phyloP scores from a whole-genome alignment of 2,329 filamentous ascomycete genomes.

The Penicillium occitanis region DNA sequence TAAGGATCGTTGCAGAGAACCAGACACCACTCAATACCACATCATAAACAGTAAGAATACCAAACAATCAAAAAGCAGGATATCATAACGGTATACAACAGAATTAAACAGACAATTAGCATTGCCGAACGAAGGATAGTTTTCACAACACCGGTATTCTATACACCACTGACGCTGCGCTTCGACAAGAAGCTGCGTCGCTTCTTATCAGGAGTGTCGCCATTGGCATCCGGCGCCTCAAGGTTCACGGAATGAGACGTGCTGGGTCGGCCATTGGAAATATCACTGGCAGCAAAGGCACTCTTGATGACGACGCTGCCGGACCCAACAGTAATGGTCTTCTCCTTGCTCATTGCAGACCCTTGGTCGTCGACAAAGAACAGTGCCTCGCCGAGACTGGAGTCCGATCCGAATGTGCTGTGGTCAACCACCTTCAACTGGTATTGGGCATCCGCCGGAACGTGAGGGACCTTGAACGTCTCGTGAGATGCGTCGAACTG shows the following conservation, averaged over 20 bases:
- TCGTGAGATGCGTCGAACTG: slow-evolving; percentile 66
- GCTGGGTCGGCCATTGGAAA: slow-evolving; percentile 33
- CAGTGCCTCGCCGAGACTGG: slow-evolving; percentile 77
- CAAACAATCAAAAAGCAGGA: slow-evolving; percentile 15
- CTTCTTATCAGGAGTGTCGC: slow-evolving; percentile 44
- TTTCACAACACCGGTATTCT: slow-evolving; percentile 9
- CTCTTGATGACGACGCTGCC: slow-evolving; percentile 74
- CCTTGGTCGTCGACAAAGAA: slow-evolving; percentile 87
- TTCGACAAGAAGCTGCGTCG: slow-evolving; percentile 51
- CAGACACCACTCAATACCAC: background rate
- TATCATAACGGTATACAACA: slow-evolving; percentile 21
- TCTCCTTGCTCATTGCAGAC: slow-evolving; percentile 64
- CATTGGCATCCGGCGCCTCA: slow-evolving; percentile 27
- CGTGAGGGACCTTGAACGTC: slow-evolving; percentile 72
- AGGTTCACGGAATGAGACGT: slow-evolving; percentile 38
- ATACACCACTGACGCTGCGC: slow-evolving; percentile 40
- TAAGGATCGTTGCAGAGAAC: background rate
- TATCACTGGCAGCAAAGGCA: slow-evolving; percentile 61
- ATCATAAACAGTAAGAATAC: background rate
- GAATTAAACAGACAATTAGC: slow-evolving; percentile 2
- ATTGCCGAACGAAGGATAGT: background rate
- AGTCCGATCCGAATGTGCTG: slow-evolving; percentile 78
- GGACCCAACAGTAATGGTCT: slow-evolving; percentile 70
- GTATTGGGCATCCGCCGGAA: slow-evolving; percentile 77
- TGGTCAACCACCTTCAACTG: slow-evolving; percentile 83